These are phyloP conservation scores for Postia placenta DNA, from an alignment of 768 basidiomycete genomes.

Conservation along the genomic window DNA sequence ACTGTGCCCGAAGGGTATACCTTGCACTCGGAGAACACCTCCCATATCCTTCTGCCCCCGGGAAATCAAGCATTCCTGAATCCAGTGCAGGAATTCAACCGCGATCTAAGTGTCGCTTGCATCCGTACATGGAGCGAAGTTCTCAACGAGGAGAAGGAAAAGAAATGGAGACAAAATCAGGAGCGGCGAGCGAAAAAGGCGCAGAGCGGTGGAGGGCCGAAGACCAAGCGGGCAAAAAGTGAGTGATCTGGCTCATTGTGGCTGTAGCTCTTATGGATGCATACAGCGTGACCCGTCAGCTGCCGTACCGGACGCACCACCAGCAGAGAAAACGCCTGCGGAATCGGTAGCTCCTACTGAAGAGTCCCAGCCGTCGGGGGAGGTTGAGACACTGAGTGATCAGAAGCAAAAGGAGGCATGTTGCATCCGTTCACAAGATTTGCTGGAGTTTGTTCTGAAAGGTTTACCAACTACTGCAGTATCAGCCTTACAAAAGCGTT, in stretches of 20 bases:
- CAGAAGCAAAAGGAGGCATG: conserved; percentile 13
- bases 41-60: conserved; percentile 71
- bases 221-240: conserved; percentile 43
- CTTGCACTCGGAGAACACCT: conserved; percentile 76
- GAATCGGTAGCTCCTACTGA: neutral
- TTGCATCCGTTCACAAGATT: neutral
- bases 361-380: conserved; percentile 1
- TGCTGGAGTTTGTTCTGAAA: neutral
- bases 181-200: conserved; percentile 39
- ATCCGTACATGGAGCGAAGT: conserved; percentile 87
- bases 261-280: conserved; percentile 5
- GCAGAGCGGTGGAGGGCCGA: conserved; percentile 23
- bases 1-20: conserved; percentile 67
- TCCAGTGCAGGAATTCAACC: conserved; percentile 97
- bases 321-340: neutral
- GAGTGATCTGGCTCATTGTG: conserved; percentile 11
- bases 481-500: conserved; percentile 59
- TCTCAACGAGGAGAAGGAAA: conserved; percentile 54
- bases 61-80: conserved; percentile 89
- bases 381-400: neutral
- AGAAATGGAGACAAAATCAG: conserved; percentile 48
- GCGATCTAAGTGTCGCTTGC: conserved; percentile 87
- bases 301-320: neutral
- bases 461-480: conserved; percentile 30
- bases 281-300: conserved; percentile 2